Evolutionary conservation across 495 filamentous ascomycete genomes (phyloP).

Genomic region (Neurospora intermedia): DNA sequence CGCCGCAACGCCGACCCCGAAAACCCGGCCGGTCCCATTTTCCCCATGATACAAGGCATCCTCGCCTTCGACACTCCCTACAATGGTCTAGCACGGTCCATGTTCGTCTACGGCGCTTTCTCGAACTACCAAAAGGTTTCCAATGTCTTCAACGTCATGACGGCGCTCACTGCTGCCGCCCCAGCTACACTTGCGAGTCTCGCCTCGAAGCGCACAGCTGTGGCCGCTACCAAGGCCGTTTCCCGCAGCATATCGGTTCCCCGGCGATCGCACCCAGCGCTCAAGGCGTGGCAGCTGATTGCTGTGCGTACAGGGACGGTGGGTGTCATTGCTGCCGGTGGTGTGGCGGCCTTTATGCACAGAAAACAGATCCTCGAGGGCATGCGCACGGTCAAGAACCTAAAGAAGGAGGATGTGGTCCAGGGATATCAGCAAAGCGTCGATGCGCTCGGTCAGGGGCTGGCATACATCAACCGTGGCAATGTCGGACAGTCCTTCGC

Average conservation of each 20-base stretch:
- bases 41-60: conserved; percentile 66
- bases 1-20: conserved; percentile 16
- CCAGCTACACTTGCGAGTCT: conserved; percentile 40
- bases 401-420: conserved; percentile 27
- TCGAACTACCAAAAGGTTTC: conserved; percentile 73
- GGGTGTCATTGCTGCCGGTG: conserved; percentile 77
- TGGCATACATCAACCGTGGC: conserved; percentile 38
- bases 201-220: conserved; percentile 20
- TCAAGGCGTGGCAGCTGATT: conserved; percentile 66
- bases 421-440: conserved; percentile 34
- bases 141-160: conserved; percentile 63
- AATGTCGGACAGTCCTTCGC: conserved; percentile 37
- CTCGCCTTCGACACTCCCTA: conserved; percentile 93
- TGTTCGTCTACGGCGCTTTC: conserved; percentile 85
- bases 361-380: conserved; percentile 60
- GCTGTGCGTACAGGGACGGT: conserved; percentile 80
- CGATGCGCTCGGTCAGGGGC: conserved; percentile 37
- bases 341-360: conserved; percentile 76
- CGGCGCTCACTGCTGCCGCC: conserved; percentile 39
- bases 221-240: conserved; percentile 29
- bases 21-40: conserved; percentile 31
- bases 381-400: conserved; percentile 26
- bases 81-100: conserved; percentile 76
- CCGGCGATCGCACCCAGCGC: conserved; percentile 31
- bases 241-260: conserved; percentile 15